Percentiles rank a stretch among this genome's conserved stretches.
Evolutionary conservation across 345 rosid species (phyloP).

Genomic region (Syzygium aqueum): DNA sequence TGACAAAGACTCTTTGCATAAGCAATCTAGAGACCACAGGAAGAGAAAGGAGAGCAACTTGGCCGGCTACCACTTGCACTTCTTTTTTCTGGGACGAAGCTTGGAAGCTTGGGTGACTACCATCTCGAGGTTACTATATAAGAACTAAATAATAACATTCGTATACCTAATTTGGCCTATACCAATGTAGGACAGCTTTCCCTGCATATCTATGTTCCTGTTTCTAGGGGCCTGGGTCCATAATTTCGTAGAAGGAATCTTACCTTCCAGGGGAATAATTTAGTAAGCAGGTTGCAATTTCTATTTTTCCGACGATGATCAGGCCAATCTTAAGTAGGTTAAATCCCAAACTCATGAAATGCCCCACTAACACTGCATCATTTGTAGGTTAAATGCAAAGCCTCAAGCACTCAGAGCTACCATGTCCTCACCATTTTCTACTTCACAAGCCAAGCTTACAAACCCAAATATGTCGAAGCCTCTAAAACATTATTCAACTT

Average conservation of each 20-base stretch:
- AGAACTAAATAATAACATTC: neutral
- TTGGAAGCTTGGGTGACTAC: neutral
- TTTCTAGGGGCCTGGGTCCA: neutral
- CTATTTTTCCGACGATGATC: neutral
- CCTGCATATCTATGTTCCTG: neutral
- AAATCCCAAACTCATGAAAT: neutral
- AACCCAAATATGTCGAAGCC: neutral
- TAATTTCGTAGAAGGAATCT: neutral
- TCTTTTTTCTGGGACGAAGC: neutral
- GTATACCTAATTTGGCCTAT: neutral
- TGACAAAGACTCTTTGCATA: neutral
- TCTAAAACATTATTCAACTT: neutral
- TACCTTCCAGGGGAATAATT: neutral
- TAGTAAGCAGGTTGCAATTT: neutral
- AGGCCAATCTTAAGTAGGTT: neutral
- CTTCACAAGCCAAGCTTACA: neutral
- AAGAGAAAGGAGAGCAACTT: neutral
- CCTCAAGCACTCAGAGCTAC: neutral
- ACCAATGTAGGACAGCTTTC: neutral
- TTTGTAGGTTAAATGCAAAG: neutral
- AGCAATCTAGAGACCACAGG: neutral
- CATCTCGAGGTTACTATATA: neutral
- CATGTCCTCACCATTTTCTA: neutral
- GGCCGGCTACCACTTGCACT: neutral
- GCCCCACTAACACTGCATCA: neutral